Evolutionary conservation across 768 basidiomycete genomes (phyloP).

Genomic region (Suillus lakei): DNA sequence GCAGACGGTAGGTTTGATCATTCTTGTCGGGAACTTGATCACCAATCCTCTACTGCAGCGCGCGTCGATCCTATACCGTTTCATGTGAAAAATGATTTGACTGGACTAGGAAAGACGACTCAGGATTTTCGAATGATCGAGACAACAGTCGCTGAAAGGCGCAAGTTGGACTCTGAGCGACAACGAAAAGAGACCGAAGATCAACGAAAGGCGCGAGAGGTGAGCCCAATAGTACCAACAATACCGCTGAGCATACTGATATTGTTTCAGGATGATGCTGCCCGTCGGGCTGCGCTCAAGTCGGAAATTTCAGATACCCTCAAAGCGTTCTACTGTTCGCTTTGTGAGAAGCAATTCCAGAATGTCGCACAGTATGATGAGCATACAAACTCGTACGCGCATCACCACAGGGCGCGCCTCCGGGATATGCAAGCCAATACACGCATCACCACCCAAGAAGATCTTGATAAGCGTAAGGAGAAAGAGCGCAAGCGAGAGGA

Average conservation of each 20-base stretch:
- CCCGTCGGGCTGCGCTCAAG: constrained; percentile 66
- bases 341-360: constrained; percentile 89
- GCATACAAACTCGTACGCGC: constrained; percentile 88
- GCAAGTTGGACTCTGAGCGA: constrained; percentile 80
- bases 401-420: constrained; percentile 83
- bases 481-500: constrained; percentile 88
- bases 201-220: constrained; percentile 76
- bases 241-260: constrained; percentile 11
- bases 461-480: constrained; percentile 77
- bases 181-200: constrained; percentile 81
- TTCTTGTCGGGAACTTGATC: neutral
- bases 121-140: constrained; percentile 87
- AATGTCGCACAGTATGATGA: constrained; percentile 89
- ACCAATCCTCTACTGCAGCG: constrained; percentile 45
- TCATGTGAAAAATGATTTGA: constrained; percentile 74
- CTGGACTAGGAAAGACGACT: constrained; percentile 77
- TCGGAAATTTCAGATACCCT: constrained; percentile 72
- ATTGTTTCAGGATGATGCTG: constrained; percentile 57
- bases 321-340: constrained; percentile 76
- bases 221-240: constrained; percentile 29
- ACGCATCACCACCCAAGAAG: constrained; percentile 67
- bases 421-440: constrained; percentile 82
- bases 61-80: constrained; percentile 87
- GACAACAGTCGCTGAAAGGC: constrained; percentile 81
- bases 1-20: constrained; percentile 60